phyloP scores from a whole-genome alignment of 1,284 basidiomycete species.

The Veloboletus limbatus region DNA sequence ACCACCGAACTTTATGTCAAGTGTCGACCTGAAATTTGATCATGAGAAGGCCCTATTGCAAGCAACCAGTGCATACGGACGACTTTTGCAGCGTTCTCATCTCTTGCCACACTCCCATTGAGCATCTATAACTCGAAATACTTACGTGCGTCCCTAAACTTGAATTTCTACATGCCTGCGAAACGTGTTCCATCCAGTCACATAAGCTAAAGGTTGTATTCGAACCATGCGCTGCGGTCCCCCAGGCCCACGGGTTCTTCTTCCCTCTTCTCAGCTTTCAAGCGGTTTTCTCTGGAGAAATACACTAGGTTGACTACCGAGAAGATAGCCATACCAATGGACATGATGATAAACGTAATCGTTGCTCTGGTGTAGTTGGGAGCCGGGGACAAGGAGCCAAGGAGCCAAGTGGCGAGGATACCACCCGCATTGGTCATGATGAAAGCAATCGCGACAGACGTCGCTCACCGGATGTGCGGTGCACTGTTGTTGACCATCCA shows the following conservation, averaged over 20 bases:
- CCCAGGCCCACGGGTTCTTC: slow-evolving; percentile 24
- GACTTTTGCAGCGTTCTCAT: not conserved
- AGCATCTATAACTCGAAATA: too few species aligned
- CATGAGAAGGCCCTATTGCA: not conserved
- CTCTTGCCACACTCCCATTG: not conserved
- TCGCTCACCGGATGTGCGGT: slow-evolving; percentile 53
- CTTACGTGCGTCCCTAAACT: too few species aligned
- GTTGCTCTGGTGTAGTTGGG: slow-evolving; percentile 44
- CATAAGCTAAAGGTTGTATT: slow-evolving; percentile 24
- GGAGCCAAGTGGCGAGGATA: slow-evolving; percentile 56
- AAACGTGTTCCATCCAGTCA: not conserved
- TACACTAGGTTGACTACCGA: slow-evolving; percentile 32
- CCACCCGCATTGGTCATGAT: slow-evolving; percentile 55
- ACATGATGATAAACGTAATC: slow-evolving; percentile 37
- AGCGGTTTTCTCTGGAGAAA: slow-evolving; percentile 20
- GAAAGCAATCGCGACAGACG: slow-evolving; percentile 52
- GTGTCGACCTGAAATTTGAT: not conserved
- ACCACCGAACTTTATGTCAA: not conserved
- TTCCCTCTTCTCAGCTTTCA: slow-evolving; percentile 22
- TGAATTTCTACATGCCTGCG: not conserved
- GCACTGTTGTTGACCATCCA: slow-evolving; percentile 60
- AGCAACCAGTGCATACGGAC: not conserved
- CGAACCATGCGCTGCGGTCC: slow-evolving; percentile 34
- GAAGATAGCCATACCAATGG: slow-evolving; percentile 34
- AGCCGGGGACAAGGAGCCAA: slow-evolving; percentile 42